Base-by-base conservation (phyloP, 768 basidiomycete genomes). In the Psilocybe tampanensis region DNA sequence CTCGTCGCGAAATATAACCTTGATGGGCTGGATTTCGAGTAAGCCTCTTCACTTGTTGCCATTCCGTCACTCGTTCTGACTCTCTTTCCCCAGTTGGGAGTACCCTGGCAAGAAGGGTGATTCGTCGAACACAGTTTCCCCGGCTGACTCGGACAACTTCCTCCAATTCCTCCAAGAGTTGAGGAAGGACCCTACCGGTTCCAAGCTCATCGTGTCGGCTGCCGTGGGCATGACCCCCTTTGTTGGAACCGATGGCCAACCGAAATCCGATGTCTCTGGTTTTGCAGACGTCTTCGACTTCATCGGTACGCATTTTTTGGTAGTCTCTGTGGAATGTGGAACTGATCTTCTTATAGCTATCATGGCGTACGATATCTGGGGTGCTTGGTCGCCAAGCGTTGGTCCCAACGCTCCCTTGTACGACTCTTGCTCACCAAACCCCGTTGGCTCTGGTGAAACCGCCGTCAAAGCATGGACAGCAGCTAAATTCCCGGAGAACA, bases 401-500 rank as follows among this genome's bases (percentile, higher is more conserved):
- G 94, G 93, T 3, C 87, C 95, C 4, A 95, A 97, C 68, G 86
- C 94, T 0, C 94, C 95, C 4, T 81, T 96, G 18, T 72, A 81
- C 32, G 86, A 94, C 71, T 73, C 80, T 0, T 95, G 94, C 66
- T 82, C 84, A 0, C 62, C 71, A 3, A 72, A 84, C 0, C 63
- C 70, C 2, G 72, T 76, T 26, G 92, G 91, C 8, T 93, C 92
- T 55, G 93, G 85, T 7, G 76, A 79, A n/a, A 81, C 82, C 18
- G 88, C 90, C 8, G 79, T 97, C 36, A 65, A 76, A 12, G 80
- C 81, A 4, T 96, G 94, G 95, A 83, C 78, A 0, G 61, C 60
- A 0, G 94, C 94, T n/a, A 85, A 85, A 19, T 85, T 97, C 76
- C 89, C 93, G 18, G 75, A 80, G 17, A 52, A 72, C 15, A 64